These are phyloP conservation scores for Tulasnella sp. DNA, from an alignment of 768 basidiomycete genomes.

Conservation along the genomic window DNA sequence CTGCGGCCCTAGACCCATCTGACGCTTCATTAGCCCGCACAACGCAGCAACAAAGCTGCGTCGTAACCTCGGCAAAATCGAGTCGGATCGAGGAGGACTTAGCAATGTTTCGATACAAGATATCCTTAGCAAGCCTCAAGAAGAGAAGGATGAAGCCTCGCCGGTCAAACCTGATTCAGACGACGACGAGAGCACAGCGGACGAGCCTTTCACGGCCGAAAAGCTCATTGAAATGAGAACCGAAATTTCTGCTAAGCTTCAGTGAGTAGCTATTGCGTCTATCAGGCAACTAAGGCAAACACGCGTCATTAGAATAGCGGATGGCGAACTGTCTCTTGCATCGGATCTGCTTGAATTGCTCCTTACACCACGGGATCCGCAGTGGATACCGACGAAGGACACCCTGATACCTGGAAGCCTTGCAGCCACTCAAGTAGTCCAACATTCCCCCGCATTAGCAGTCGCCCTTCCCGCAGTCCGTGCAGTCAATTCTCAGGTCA, in stretches of 20 bases:
- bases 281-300: conserved; percentile 56
- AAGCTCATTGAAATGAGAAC: conserved; percentile 73
- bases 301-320: conserved; percentile 41
- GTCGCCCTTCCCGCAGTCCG: conserved; percentile 62
- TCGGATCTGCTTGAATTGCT: conserved; percentile 68
- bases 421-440: not conserved
- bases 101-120: conserved; percentile 52
- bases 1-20: conserved; percentile 27
- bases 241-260: conserved; percentile 70
- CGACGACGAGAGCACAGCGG: conserved; percentile 24
- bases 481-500: conserved; percentile 71
- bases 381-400: conserved; percentile 35
- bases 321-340: conserved; percentile 77
- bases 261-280: conserved; percentile 54
- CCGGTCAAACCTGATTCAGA: conserved; percentile 42
- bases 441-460: conserved; percentile 11
- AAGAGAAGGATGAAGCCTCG: conserved; percentile 41
- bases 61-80: conserved; percentile 67
- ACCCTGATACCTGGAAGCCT: conserved; percentile 41
- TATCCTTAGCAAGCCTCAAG: conserved; percentile 38
- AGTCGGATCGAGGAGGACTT: conserved; percentile 78
- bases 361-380: conserved; percentile 50
- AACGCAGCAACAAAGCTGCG: conserved; percentile 63
- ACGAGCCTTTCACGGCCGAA: conserved; percentile 66
- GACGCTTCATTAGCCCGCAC: conserved; percentile 46